Conservation (phyloP, 2,329 filamentous ascomycete genomes). For the Colletotrichum nymphaeae region DNA sequence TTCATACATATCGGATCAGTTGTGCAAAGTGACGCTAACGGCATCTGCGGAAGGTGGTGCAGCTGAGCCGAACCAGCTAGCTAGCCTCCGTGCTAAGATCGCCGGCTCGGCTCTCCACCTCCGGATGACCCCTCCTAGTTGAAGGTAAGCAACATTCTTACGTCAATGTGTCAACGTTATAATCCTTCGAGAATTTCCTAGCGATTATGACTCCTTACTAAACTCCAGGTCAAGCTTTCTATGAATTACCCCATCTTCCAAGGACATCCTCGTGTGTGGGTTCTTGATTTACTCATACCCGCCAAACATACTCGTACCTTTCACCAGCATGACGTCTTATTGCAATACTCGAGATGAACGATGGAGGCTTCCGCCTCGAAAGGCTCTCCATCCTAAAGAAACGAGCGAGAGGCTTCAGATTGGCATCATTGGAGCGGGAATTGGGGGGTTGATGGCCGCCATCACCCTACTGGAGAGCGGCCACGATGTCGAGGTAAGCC, state of each 20-base stretch:
- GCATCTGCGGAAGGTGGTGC: neutral
- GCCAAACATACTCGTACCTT: neutral
- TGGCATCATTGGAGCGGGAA: neutral
- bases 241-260: neutral
- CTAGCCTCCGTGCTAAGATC: neutral
- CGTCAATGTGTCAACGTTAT: no score
- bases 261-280: neutral
- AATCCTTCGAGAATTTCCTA: no score
- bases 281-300: neutral
- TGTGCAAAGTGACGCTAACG: neutral
- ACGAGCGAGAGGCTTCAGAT: neutral
- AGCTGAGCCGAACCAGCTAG: neutral
- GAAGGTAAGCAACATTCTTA: neutral
- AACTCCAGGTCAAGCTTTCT: no score
- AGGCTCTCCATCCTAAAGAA: neutral
- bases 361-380: neutral
- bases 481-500: slow-evolving; percentile 2
- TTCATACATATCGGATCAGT: neutral
- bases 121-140: neutral
- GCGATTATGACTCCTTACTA: no score
- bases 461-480: neutral
- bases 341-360: neutral
- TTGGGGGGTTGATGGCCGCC: slow-evolving; percentile 2
- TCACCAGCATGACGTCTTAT: neutral
- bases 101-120: slow-evolving; percentile 9